phyloP scores from a whole-genome alignment of 208 protist genomes.

The Blechomonas ayalai region DNA sequence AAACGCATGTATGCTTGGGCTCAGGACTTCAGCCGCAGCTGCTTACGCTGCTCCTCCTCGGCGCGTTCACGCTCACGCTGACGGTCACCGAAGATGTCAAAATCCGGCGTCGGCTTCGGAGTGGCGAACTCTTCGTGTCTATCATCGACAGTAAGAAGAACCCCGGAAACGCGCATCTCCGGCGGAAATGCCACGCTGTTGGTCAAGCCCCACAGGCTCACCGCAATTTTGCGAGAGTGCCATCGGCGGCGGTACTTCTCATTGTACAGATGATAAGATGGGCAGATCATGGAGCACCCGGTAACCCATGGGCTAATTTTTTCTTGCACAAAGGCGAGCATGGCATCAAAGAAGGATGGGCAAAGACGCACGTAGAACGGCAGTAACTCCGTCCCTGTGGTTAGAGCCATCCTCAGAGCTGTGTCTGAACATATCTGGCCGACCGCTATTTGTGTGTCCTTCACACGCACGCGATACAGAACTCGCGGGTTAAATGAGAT shows the following conservation, averaged over 20 bases:
- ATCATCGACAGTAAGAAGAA: conserved; percentile 67
- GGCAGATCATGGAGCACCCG: conserved; percentile 75
- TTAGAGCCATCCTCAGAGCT: conserved; percentile 26
- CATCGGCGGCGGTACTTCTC: conserved; percentile 51
- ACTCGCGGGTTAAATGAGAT: conserved; percentile 66
- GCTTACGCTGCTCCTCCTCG: conserved; percentile 26
- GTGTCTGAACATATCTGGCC: conserved; percentile 60
- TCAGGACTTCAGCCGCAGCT: conserved; percentile 13
- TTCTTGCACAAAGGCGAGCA: conserved; percentile 42
- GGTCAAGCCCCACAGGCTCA: conserved; percentile 78
- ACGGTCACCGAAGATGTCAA: conserved; percentile 74
- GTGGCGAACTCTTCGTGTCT: conserved; percentile 58
- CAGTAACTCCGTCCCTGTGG: conserved; percentile 8
- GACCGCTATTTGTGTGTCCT: conserved; percentile 59
- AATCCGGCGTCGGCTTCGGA: conserved; percentile 40
- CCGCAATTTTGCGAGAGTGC: conserved; percentile 56
- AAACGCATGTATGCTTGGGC: too few species aligned
- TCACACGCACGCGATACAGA: conserved; percentile 66
- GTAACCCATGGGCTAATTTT: conserved; percentile 60
- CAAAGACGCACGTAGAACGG: conserved; percentile 36
- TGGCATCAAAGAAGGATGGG: conserved; percentile 35
- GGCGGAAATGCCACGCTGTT: conserved; percentile 32
- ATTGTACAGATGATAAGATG: conserved; percentile 49
- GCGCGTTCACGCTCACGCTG: conserved; percentile 35
- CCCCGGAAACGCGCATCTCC: conserved; percentile 65